A percentile compares a stretch with the other conserved stretches of the same genome.
phyloP scores from a whole-genome alignment of 2,329 filamentous ascomycete species.

The Alternaria consortialis region DNA sequence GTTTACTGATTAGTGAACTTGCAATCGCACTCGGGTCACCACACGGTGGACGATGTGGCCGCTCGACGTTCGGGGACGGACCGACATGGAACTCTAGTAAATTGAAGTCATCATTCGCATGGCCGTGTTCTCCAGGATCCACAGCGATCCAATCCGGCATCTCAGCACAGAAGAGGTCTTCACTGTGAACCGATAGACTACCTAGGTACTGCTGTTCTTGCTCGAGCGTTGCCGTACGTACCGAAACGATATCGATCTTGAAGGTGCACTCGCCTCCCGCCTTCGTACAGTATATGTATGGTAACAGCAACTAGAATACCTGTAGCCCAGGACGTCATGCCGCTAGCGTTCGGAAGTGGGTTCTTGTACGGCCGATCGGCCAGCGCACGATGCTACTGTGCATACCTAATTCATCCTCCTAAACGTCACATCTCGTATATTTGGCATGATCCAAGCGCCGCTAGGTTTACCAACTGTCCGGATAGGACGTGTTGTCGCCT shows the following conservation, averaged over 20 bases:
- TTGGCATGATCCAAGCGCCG: background rate
- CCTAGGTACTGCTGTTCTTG: background rate
- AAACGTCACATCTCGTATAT: conserved; percentile 16
- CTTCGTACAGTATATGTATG: background rate
- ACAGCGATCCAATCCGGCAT: background rate
- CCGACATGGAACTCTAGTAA: background rate
- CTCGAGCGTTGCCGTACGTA: background rate
- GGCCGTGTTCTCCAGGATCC: background rate
- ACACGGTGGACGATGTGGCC: background rate
- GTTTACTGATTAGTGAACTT: background rate
- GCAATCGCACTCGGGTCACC: background rate
- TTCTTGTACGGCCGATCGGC: background rate
- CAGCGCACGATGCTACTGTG: conserved; percentile 8
- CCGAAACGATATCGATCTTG: background rate
- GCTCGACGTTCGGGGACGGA: background rate
- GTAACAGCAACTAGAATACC: background rate
- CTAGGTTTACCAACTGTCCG: background rate
- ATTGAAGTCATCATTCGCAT: background rate
- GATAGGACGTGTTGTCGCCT: background rate
- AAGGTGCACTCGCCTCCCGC: background rate
- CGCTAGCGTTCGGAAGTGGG: background rate
- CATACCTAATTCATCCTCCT: background rate
- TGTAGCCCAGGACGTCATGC: background rate
- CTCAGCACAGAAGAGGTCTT: background rate
- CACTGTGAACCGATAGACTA: background rate